Base-by-base conservation (phyloP, 352 stramenopile species). In the Phytophthora fragariaefolia region DNA sequence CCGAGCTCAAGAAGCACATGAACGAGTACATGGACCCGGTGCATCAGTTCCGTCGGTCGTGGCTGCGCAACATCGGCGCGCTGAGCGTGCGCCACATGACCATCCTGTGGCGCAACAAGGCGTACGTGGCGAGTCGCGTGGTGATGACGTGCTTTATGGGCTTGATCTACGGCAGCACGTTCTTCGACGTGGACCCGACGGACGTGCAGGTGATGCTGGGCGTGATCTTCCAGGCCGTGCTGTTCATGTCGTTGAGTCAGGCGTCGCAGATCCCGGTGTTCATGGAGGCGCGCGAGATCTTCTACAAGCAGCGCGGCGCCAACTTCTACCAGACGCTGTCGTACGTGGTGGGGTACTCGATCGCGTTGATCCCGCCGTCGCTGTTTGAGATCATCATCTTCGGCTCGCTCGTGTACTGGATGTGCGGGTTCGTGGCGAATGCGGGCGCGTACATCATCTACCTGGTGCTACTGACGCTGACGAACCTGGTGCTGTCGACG, bases 361-460 rank as follows among this genome's bases (percentile, higher is more conserved):
- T 55, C 18, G 48, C 48, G 17, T 20, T 57, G 49, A 47, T 57
- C 12, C 49, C 49, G 28, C 49, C 49, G 49, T 57, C 49, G 49
- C 12, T 57, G 49, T 57, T 57, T 17, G 49, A 57, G 30, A 57
- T 57, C 9, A 58, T 89, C 7, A 59, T 88, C 23, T 93, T 95
- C 72, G 85, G 83, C 9, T 83, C 73, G 17, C 62, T 96, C 20
- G 63, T 97, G 13, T 97, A 97, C 65, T 97, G 85, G 79, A 90
- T 97, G 77, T 77, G 87, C 55, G 87, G 87, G 17, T 79, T 95
- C 54, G 66, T 62, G 6, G 48, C 48, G 7, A 55, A 55, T 27
- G 48, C 42, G 26, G 48, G 49, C 49, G 49, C 49, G 49, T 57
- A 30, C 49, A 30, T 57, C 49, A 57, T 57, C 49, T 57, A 47